Conservation (phyloP, 352 stramenopile species). For the Phytophthora sp. region DNA sequence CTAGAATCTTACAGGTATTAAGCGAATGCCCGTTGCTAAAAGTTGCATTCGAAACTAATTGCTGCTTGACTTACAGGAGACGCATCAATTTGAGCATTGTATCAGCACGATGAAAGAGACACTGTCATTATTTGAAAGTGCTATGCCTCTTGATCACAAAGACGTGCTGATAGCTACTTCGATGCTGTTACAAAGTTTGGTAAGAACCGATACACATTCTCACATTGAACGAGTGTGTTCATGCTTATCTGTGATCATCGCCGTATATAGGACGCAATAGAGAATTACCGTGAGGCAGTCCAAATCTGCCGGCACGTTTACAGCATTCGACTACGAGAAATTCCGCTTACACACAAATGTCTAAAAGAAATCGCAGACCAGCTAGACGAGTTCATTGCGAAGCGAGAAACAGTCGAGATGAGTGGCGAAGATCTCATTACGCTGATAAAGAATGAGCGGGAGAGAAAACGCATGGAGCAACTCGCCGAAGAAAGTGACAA, state of each 20-base stretch:
- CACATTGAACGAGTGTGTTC: background rate
- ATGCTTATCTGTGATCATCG: background rate
- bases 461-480: slow-evolving; percentile 23
- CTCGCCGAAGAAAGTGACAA: slow-evolving; percentile 36
- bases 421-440: slow-evolving; percentile 36
- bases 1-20: slow-evolving; percentile 36
- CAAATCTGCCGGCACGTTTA: slow-evolving; percentile 25
- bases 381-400: slow-evolving; percentile 46
- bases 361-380: slow-evolving; percentile 26
- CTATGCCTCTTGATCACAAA: slow-evolving; percentile 43
- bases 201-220: slow-evolving; percentile 9
- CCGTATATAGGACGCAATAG: slow-evolving; percentile 12
- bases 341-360: slow-evolving; percentile 12
- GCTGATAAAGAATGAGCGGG: slow-evolving; percentile 21
- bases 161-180: slow-evolving; percentile 47
- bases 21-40: too few species aligned
- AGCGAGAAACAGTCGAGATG: slow-evolving; percentile 44
- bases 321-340: slow-evolving; percentile 6
- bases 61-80: too few species aligned
- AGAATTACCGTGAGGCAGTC: slow-evolving; percentile 34
- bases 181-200: slow-evolving; percentile 52
- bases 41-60: too few species aligned
- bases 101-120: slow-evolving; percentile 30
- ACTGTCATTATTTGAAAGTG: slow-evolving; percentile 43
- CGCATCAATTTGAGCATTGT: slow-evolving; percentile 20